These are phyloP conservation scores for Globisporangium acanthophoron DNA, from an alignment of 352 stramenopile species.

Conservation along the genomic window DNA sequence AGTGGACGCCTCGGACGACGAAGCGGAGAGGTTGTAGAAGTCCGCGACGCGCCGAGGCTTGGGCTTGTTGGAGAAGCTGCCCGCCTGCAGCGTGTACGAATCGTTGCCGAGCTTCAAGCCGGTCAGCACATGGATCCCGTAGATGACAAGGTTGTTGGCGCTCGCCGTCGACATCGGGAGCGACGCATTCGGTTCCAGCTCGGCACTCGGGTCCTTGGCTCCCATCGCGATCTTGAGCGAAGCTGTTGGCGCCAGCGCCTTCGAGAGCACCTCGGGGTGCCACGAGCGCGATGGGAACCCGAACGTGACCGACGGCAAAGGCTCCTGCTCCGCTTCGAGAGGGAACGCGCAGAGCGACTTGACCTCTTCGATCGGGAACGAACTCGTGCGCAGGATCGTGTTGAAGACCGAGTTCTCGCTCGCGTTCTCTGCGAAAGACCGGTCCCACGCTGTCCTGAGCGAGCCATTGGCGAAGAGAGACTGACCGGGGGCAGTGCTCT, in stretches of 20 bases:
- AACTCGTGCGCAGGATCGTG: conserved; percentile 14
- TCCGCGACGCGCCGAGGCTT: background rate
- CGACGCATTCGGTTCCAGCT: background rate
- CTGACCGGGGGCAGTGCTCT: background rate
- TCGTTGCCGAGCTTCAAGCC: background rate
- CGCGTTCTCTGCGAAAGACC: background rate
- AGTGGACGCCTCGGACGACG: background rate
- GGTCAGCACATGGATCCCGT: background rate
- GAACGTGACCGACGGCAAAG: conserved; percentile 6
- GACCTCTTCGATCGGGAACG: background rate
- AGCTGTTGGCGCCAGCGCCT: background rate
- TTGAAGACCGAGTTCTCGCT: conserved; percentile 6
- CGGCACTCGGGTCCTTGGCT: background rate
- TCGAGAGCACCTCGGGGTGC: conserved; percentile 3
- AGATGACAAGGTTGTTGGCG: conserved; percentile 6
- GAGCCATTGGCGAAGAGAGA: background rate
- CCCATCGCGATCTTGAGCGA: conserved; percentile 7
- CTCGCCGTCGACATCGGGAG: conserved; percentile 9
- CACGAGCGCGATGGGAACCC: conserved; percentile 12
- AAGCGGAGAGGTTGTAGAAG: conserved; percentile 3
- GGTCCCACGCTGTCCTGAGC: background rate
- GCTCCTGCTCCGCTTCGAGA: background rate
- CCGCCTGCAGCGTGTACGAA: background rate
- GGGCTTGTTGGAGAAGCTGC: background rate
- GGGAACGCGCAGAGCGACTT: background rate